Base-by-base conservation (phyloP, 129 eudicot species). In the Glebionis coronaria region DNA sequence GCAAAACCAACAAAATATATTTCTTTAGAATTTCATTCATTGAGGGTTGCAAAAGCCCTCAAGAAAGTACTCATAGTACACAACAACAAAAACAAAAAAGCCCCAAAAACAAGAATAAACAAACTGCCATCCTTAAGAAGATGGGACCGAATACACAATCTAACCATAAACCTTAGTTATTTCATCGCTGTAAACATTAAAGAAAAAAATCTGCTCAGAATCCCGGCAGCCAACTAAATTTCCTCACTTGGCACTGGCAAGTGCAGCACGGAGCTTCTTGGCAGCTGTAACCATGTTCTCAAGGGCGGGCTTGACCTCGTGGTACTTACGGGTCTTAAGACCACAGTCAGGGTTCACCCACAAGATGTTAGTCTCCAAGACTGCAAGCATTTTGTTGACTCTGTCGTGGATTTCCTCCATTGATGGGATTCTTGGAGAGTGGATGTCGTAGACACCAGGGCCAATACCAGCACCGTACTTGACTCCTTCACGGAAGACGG, bases 281-380 rank as follows among this genome's bases (percentile, higher is more conserved):
- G 98, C 95, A 1, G 96, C 98, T 15, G 91, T 61, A 65, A 92
- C 98, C 96, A 92, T 86, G 84, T 78, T 77, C 9, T 53, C 44
- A 7, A 88, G 89, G 15, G 98, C 96, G 0, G 96, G 96, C 74
- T 86, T 86, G n/a, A 93, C 98, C 77, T 88, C 98, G 12, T 56
- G 50, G 31, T 88, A 93, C 81, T 93, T 93, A 61, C 98, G 96
- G 72, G 98, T 93, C 95, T 93, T 93, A 61, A 93, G 96, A 45
- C 96, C 98, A 68, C 98, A 92, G 74, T 92, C 96, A 0, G 98
- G 96, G 91, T 92, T 92, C 16, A 92, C 96, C 98, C 98, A 93
- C 74, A 93, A 79, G 66, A 93, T 77, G 71, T 93, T 84, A 82
- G 86, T 81, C 61, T 86, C 95, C 29, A 93, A 88, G 23, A 93